Conservation (phyloP, 2,329 filamentous ascomycete genomes). For the Claviceps sorghi region DNA sequence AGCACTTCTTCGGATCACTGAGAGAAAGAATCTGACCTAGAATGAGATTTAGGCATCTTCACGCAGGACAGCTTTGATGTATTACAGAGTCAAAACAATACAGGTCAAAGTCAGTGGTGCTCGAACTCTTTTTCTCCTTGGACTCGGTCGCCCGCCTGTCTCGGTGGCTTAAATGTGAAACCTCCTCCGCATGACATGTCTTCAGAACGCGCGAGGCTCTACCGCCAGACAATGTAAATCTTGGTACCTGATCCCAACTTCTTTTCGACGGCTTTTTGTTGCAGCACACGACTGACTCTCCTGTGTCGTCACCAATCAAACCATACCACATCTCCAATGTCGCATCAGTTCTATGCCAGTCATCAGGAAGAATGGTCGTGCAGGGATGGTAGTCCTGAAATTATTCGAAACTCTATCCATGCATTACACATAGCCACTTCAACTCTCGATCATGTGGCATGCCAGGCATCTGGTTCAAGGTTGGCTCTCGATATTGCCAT, state of each 20-base stretch:
- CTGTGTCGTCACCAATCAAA: conserved; percentile 12
- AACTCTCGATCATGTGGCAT: background rate
- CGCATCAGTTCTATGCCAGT: conserved; percentile 9
- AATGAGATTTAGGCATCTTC: background rate
- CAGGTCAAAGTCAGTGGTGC: background rate
- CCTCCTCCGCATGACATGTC: background rate
- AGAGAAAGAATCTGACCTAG: background rate
- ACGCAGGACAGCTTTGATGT: background rate
- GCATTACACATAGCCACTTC: background rate
- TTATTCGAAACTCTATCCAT: background rate
- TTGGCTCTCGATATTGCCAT: background rate
- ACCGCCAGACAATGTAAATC: background rate
- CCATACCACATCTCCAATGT: conserved; percentile 14
- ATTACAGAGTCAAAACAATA: background rate
- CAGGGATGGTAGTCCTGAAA: background rate
- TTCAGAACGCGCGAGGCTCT: background rate
- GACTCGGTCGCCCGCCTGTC: background rate
- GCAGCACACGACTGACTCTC: background rate
- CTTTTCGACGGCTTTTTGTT: background rate
- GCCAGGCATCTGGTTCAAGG: background rate
- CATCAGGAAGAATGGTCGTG: conserved; percentile 4
- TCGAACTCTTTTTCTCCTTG: background rate
- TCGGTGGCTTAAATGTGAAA: background rate
- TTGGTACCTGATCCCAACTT: background rate
- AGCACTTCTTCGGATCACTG: background rate